Base-by-base conservation (phyloP, 1,284 basidiomycete species). In the Trichosporon asahii region DNA sequence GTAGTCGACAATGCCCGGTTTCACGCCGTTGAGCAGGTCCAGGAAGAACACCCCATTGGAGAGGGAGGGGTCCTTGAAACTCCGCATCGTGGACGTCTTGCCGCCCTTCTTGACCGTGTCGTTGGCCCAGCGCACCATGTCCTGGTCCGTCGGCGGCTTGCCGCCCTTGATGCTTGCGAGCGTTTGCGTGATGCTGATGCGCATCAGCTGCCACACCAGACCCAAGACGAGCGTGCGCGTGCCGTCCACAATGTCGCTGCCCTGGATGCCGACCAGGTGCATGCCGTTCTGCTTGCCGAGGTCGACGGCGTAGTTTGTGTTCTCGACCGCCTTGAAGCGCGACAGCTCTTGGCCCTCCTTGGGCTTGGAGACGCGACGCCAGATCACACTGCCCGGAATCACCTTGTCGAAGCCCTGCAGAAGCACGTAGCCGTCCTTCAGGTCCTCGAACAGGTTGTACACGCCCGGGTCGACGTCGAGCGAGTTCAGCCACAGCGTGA, bases 131-230 rank as follows among this genome's bases (percentile, higher is more conserved):
- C 89, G 91, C 69, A 99, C 90, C 84, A 99, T 97, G 80, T 99
- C 95, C 27, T 88, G 89, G 80, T 99, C 97, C 67, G 89, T 91
- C 68, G 98, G 90, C 0, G 94, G 94, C 35, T 88, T 88, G 27
- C 89, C 88, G 55, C 89, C 87, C 25, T 89, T 89, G 18, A 98
- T 87, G 4, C 88, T 88, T 35, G 89, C 90, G 53, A 99, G 88
- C 0, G 95, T 99, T 83, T 95, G 93, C 55, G 90, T 90, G 80
- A 99, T 98, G 83, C 91, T 96, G 46, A 82, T 88, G 63, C 73
- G 91, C 96, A 98, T 98, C 71, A 98, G 86, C 82, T 98, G 96
- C 96, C 96, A 99, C 0, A 98, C 95, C 29, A 98, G 88, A 29
- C 96, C 97, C 25, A 99, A 88, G 2, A 98, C 94, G 65, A 99